Evolutionary conservation across 192 early-diverging fungal genomes (phyloP), one percentile per base, ranked within the genome.

Genomic region (Lobosporangium transversale): DNA sequence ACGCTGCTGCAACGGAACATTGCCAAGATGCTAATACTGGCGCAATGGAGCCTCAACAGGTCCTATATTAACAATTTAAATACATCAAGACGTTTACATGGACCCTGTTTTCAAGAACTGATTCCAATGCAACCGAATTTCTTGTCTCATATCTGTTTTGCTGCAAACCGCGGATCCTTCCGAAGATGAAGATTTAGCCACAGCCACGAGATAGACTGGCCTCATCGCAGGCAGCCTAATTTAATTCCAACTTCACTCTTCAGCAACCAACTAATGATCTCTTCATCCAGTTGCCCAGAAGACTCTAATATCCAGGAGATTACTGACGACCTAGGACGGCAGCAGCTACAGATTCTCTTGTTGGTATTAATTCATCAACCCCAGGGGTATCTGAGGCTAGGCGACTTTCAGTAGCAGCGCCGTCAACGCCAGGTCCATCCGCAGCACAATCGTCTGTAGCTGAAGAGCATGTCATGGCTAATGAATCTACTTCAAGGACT

Each of bases 81-180:
- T 11, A 18, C 62, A 18, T 18, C 36, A 27, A 50, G 50, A 23
- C 30, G 54, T 11, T 20, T 62, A 45, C 63, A 60, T 6, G 51
- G 48, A 33, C 42, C 36, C 2, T 32, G 62, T 37, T 67, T 2
- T 62, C 73, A 21, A 76, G 73, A 35, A 66, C 63, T 30, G 62
- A 42, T 26, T 67, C 73, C 11, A 59, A 67, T 29, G 27, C 71
- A 4, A 75, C 71, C 12, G 71, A 75, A 5, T 29, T 66, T 11
- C 36, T 75, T 9, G 42, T 75, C 17, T 67, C 73, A 1, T 50
- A 60, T 4, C 73, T 58, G 56, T 33, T 1, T 76, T 65, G 10
- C 23, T 76, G 6, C 64, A 61, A 6, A 59, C 29, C n/a, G n/a
- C n/a, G n/a, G n/a, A n/a, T n/a, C n/a, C n/a, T 45, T 62, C 62